Conservation (phyloP, 2,329 filamentous ascomycete species). For the Botrytis porri region DNA sequence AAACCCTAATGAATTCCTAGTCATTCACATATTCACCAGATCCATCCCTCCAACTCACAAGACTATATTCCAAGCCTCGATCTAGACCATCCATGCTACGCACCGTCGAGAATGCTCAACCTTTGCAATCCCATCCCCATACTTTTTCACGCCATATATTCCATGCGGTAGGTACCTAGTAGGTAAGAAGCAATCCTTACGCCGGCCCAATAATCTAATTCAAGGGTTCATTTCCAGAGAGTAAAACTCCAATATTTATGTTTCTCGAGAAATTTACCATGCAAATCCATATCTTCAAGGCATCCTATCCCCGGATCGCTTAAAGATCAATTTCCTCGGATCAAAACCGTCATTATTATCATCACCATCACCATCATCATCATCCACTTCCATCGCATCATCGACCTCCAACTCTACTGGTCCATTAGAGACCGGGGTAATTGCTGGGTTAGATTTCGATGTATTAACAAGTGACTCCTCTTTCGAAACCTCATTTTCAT, state of each 20-base stretch:
- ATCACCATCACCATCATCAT: conserved; percentile 31
- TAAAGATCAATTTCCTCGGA: conserved; percentile 33
- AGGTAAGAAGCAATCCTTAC: background rate
- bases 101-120: background rate
- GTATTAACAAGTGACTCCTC: background rate
- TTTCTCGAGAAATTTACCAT: background rate
- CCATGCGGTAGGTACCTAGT: background rate
- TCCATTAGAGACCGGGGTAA: background rate
- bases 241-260: background rate
- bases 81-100: background rate
- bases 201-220: background rate
- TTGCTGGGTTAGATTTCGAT: background rate
- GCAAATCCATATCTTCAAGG: background rate
- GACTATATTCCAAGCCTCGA: background rate
- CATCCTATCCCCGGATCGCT: conserved; percentile 31
- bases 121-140: background rate
- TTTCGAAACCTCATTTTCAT: conserved; percentile 18
- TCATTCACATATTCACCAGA: background rate
- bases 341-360: conserved; percentile 17
- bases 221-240: background rate
- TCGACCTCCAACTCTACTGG: conserved; percentile 25
- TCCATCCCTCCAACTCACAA: background rate
- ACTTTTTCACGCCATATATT: background rate
- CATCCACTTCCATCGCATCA: conserved; percentile 31
- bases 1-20: background rate